Evolutionary conservation across 257 asterid genomes (phyloP), one percentile per base, ranked within the genome.

Genomic region (Nicotiana obtusifolia): DNA sequence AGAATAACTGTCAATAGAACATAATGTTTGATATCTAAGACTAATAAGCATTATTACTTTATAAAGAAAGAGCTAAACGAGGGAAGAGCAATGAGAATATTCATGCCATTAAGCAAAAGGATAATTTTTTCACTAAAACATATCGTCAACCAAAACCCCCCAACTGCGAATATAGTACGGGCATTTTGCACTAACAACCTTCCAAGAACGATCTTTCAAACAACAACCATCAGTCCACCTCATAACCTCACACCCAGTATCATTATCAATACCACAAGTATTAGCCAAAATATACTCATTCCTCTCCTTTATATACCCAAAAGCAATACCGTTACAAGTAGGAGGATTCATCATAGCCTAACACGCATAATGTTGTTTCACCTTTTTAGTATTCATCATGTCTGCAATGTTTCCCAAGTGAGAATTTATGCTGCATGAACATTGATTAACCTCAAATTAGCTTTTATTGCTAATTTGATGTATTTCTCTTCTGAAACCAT

Each of bases 161-260:
- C 94, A 90, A 0, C 91, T 92, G 16, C 92, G 88, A 90, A 89
- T 1, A 86, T 84, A 88, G 84, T 81, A 89, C 0, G 89, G 90
- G 26, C 92, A 90, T 65, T 85, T 86, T 1, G 83, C 90, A 77
- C 56, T 52, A 20, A 24, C 52, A 19, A 77, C 91, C 64, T 88
- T 85, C 92, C 94, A 90, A 67, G 64, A 47, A 44, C 88, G 83
- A 80, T 84, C 85, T 49, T 57, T 41, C 56, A 77, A 20, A 24
- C 66, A 19, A 30, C 81, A 53, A n/a, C 90, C 90, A 14, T 85
- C 88, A 10, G 81, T 80, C 82, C 89, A 64, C 81, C 88, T 84
- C 85, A 90, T 91, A 88, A 90, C 87, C 86, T 90, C 94, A 37
- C 94, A 90, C 68, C 90, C 90, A 30, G 86, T 86, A 84, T 88